Base-by-base conservation (phyloP, 73 alveolate genomes). In the Effrenium voratum region DNA sequence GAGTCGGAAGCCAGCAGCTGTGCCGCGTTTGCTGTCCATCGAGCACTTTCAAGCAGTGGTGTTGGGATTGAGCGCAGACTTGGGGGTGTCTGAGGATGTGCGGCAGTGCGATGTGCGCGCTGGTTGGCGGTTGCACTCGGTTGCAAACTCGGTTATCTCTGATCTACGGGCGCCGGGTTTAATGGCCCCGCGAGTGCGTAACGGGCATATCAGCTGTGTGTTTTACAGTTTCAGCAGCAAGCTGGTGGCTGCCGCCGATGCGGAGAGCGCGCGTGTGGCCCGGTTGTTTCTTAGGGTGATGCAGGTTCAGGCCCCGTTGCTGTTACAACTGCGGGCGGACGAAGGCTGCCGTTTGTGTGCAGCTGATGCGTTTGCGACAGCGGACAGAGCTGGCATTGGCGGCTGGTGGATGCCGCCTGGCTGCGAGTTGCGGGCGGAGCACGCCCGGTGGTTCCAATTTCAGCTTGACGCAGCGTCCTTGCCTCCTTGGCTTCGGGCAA, bases 401-500 rank as follows among this genome's bases (percentile, higher is more conserved):
- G 88, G 88, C 3, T 77, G 88, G 88, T 77, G 88, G 88, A 30
- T 77, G 88, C 66, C 63, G 3, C 44, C 15, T 44, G 88, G 63
- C 55, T 8, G 41, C 5, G 43, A 30, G 43, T 34, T 44, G 41
- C 30, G 30, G 28, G 66, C 88, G 88, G 88, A 45, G 16, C 16
- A 77, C 41, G 26, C 43, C 4, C 55, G 43, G 28, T 77, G 88
- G 88, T 77, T 40, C 88, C 15, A 47, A 45, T 5, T 77, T 43
- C 63, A 77, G 30, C 60, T 77, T 28, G 32, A 28, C 41, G 45
- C 40, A 38, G 41, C 26, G 16, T 77, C 66, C 0, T 38, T 80
- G 41, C 91, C 91, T 34, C n/a, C n/a, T n/a, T n/a, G n/a, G n/a
- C n/a, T n/a, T n/a, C n/a, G n/a, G n/a, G n/a, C n/a, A n/a, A n/a